A percentile compares a stretch with the other conserved stretches of the same genome.
Evolutionary conservation across 2,329 filamentous ascomycete genomes (phyloP).

Genomic region (Acephala macrosclerotiorum): DNA sequence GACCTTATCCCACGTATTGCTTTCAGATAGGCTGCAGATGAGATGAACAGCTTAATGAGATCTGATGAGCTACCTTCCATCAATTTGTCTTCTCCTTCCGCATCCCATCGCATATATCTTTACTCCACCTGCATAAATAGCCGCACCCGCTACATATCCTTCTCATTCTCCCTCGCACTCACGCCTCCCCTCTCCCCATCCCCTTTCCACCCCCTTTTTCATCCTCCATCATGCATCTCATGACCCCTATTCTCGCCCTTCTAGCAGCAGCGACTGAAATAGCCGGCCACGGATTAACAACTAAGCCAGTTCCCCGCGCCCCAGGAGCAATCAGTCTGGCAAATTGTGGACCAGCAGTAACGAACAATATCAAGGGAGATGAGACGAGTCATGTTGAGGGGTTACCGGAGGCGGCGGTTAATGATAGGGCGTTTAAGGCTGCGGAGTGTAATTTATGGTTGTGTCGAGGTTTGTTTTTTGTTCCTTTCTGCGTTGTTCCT

Average conservation of each 20-base stretch:
- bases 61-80: background rate
- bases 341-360: slow-evolving; percentile 53
- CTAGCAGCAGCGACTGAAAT: no score
- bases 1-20: background rate
- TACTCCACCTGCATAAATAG: background rate
- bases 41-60: slow-evolving; percentile 16
- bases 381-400: slow-evolving; percentile 43
- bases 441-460: slow-evolving; percentile 51
- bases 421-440: slow-evolving; percentile 37
- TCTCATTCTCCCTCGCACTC: background rate
- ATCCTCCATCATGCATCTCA: background rate
- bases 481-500: slow-evolving; percentile 46
- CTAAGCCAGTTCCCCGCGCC: slow-evolving; percentile 48
- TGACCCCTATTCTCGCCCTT: slow-evolving; percentile 18
- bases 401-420: slow-evolving; percentile 46
- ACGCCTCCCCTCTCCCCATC: background rate
- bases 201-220: background rate
- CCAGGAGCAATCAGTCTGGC: slow-evolving; percentile 50
- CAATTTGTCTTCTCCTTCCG: no score
- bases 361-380: slow-evolving; percentile 40
- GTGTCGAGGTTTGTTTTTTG: slow-evolving; percentile 54
- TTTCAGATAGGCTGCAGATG: slow-evolving; percentile 10
- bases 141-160: background rate
- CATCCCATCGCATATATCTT: no score
- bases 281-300: slow-evolving; percentile 52